Evolutionary conservation across 2,329 filamentous ascomycete species (phyloP).

Genomic region (Aaosphaeria arxii): DNA sequence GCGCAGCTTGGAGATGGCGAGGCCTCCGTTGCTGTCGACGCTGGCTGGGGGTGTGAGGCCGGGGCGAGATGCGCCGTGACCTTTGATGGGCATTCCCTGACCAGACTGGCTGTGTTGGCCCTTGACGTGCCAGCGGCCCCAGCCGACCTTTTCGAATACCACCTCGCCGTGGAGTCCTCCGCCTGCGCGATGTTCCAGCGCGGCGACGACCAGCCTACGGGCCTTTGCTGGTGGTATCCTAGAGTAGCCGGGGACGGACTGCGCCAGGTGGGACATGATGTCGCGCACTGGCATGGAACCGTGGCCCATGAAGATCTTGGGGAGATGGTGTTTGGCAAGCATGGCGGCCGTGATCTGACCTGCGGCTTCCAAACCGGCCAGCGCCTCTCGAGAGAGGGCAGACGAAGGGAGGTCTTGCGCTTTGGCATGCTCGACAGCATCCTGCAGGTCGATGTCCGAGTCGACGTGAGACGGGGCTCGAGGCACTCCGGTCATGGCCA

Average conservation of each 20-base stretch:
- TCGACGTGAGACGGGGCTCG: conserved; percentile 58
- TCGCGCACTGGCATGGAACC: conserved; percentile 92
- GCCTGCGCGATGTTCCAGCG: conserved; percentile 74
- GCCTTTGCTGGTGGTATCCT: conserved; percentile 87
- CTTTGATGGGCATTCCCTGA: conserved; percentile 36
- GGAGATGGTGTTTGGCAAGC: conserved; percentile 85
- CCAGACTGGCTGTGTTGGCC: conserved; percentile 41
- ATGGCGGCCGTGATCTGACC: conserved; percentile 81
- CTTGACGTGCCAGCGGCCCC: conserved; percentile 87
- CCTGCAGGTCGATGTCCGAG: conserved; percentile 83
- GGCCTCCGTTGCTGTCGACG: conserved; percentile 39
- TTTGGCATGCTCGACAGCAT: conserved; percentile 55
- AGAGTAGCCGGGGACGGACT: conserved; percentile 88
- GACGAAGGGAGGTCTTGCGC: conserved; percentile 42
- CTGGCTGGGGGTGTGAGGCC: conserved; percentile 52
- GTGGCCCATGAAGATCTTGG: conserved; percentile 83
- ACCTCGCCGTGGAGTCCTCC: conserved; percentile 65
- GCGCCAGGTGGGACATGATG: conserved; percentile 91
- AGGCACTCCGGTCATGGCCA: conserved; percentile 44
- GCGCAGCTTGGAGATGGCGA: conserved; percentile 45
- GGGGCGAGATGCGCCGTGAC: conserved; percentile 34
- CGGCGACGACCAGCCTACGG: conserved; percentile 85
- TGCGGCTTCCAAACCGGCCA: conserved; percentile 64
- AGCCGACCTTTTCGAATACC: conserved; percentile 92
- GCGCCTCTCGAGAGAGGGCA: conserved; percentile 48